Evolutionary conservation across 176 grass and related monocot genomes (phyloP).

Genomic region (Secale cereale): DNA sequence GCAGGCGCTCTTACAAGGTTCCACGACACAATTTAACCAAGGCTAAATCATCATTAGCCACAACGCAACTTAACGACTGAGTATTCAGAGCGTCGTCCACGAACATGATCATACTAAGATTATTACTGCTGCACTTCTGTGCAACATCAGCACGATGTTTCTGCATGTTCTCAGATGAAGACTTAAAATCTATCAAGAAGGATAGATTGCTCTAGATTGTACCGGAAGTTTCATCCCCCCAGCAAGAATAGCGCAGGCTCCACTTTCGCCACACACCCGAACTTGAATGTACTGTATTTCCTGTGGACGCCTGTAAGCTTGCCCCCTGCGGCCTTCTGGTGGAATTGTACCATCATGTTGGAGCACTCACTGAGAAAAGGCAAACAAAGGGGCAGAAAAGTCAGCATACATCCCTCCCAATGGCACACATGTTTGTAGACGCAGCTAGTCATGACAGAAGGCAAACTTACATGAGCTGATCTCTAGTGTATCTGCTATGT

Average conservation of each 20-base stretch:
- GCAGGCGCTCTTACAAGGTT: conserved; percentile 14
- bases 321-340: conserved; percentile 60
- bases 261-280: conserved; percentile 59
- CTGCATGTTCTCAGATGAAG: conserved; percentile 22
- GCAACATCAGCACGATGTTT: conserved; percentile 40
- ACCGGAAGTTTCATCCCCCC: not conserved
- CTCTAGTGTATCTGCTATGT: conserved; percentile 69
- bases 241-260: conserved; percentile 65
- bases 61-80: not conserved
- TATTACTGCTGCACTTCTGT: conserved; percentile 36
- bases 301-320: conserved; percentile 65
- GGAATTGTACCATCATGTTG: conserved; percentile 74
- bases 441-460: not conserved
- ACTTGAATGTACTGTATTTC: conserved; percentile 75
- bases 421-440: not conserved
- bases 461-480: conserved; percentile 75
- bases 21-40: not conserved
- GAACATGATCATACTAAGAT: not conserved
- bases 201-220: conserved; percentile 33
- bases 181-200: conserved; percentile 26
- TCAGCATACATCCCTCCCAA: not conserved
- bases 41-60: conserved; percentile 22
- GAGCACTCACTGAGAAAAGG: conserved; percentile 60
- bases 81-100: not conserved
- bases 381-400: not conserved